Conservation (phyloP, 257 asterid species). For the Solanum etuberosum region DNA sequence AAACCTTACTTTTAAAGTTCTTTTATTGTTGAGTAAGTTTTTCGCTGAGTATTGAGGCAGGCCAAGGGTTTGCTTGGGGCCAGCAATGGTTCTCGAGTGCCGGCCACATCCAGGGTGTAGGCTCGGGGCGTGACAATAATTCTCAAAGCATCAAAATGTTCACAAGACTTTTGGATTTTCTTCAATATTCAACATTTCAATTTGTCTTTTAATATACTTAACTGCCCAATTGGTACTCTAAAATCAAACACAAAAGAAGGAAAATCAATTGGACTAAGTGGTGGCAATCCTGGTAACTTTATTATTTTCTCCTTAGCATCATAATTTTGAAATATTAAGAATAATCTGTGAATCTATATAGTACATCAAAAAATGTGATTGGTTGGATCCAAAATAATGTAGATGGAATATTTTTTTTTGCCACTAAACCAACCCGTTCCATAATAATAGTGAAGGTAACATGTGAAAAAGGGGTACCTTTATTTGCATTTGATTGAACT, state of each 20-base stretch:
- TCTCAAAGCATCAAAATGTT: constrained; percentile 5
- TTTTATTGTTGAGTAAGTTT: too few species aligned
- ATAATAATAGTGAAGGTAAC: neutral
- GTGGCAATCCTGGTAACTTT: neutral
- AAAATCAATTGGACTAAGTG: neutral
- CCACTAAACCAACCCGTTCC: neutral
- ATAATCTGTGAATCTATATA: neutral
- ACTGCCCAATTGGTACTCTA: neutral
- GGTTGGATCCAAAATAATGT: constrained; percentile 5
- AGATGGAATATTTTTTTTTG: neutral
- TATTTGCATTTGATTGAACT: neutral
- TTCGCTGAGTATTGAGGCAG: too few species aligned
- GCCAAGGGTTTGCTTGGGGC: too few species aligned
- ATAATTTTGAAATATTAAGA: neutral
- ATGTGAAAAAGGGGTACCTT: neutral
- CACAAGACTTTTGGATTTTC: neutral
- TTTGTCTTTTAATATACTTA: neutral
- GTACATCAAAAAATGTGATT: neutral
- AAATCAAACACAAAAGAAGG: neutral
- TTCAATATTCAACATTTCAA: neutral
- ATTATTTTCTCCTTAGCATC: neutral
- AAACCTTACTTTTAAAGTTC: too few species aligned
- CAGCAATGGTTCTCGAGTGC: too few species aligned
- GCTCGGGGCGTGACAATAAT: neutral
- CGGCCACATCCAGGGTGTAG: too few species aligned